These are phyloP conservation scores for Chaetomium globosum DNA, from an alignment of 2,329 filamentous ascomycete species.

Conservation along the genomic window DNA sequence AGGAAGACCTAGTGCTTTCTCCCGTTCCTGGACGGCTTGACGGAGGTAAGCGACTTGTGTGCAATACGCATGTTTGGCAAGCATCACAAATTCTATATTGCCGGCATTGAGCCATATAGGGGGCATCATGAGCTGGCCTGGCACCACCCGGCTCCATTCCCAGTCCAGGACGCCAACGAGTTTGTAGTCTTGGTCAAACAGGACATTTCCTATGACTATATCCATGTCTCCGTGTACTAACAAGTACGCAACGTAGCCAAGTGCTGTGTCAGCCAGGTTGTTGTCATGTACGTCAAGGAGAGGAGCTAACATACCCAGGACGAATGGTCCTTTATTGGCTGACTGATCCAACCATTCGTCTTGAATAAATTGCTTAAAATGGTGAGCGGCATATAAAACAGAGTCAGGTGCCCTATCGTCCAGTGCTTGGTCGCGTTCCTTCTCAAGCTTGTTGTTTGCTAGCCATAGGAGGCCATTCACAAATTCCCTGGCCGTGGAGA, in stretches of 20 bases:
- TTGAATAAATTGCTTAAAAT: too few species aligned
- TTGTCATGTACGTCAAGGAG: too few species aligned
- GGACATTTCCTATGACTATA: conserved; percentile 1
- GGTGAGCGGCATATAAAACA: too few species aligned
- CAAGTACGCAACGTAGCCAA: too few species aligned
- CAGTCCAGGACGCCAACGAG: conserved; percentile 19
- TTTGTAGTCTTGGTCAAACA: conserved; percentile 22
- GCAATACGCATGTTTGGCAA: not conserved
- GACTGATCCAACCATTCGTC: too few species aligned
- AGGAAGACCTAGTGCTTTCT: conserved; percentile 7
- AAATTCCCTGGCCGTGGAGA: too few species aligned
- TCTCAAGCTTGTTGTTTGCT: too few species aligned
- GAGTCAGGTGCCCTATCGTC: too few species aligned
- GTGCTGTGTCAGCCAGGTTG: not conserved
- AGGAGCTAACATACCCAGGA: not conserved
- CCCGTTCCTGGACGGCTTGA: conserved; percentile 13
- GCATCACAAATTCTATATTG: conserved; percentile 12
- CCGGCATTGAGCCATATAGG: conserved; percentile 11
- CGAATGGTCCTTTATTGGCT: not conserved
- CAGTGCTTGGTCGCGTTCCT: too few species aligned
- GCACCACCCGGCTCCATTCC: conserved; percentile 21
- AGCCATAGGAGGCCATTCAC: too few species aligned
- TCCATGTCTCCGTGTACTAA: conserved; percentile 25
- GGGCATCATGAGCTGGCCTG: conserved; percentile 16
- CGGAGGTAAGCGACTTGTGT: conserved; percentile 11